These are phyloP conservation scores for Kazachstania sp. DNA, from an alignment of 1,139 yeast genomes.

Conservation along the genomic window DNA sequence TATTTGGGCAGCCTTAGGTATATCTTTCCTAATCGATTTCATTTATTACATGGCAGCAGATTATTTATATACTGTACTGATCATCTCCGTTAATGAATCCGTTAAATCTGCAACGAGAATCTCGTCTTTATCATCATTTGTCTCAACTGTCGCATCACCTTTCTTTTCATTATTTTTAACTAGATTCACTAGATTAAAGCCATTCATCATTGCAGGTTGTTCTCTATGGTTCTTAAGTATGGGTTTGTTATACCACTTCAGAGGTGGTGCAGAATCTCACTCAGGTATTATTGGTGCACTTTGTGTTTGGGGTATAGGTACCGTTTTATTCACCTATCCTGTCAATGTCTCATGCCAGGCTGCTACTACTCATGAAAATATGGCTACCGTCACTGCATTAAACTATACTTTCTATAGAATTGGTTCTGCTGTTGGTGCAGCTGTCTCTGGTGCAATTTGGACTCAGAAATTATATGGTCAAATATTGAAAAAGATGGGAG, in stretches of 20 bases:
- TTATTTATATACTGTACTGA: conserved; percentile 53
- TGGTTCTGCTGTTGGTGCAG: conserved; percentile 46
- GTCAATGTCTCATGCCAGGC: conserved; percentile 58
- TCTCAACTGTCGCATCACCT: conserved; percentile 54
- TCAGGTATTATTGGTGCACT: conserved; percentile 60
- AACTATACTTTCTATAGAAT: conserved; percentile 48
- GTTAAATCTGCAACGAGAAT: conserved; percentile 58
- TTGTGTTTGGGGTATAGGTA: conserved; percentile 62
- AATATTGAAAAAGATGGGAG: conserved; percentile 23
- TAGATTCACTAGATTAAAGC: conserved; percentile 46
- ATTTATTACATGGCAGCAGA: conserved; percentile 64
- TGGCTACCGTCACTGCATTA: conserved; percentile 55
- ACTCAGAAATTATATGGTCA: conserved; percentile 38
- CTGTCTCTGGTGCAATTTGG: conserved; percentile 60
- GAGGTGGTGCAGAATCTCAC: conserved; percentile 44
- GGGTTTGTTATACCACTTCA: conserved; percentile 50
- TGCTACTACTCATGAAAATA: conserved; percentile 52
- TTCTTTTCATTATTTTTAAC: conserved; percentile 49
- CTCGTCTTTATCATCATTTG: conserved; percentile 54
- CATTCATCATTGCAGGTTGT: conserved; percentile 52
- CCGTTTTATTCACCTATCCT: conserved; percentile 62
- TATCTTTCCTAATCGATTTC: conserved; percentile 38
- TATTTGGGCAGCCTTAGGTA: conserved; percentile 51
- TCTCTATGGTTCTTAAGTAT: conserved; percentile 47
- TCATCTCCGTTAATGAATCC: conserved; percentile 54